Evolutionary conservation across 2,329 filamentous ascomycete species (phyloP).

Genomic region (Rhinocladiella similis): DNA sequence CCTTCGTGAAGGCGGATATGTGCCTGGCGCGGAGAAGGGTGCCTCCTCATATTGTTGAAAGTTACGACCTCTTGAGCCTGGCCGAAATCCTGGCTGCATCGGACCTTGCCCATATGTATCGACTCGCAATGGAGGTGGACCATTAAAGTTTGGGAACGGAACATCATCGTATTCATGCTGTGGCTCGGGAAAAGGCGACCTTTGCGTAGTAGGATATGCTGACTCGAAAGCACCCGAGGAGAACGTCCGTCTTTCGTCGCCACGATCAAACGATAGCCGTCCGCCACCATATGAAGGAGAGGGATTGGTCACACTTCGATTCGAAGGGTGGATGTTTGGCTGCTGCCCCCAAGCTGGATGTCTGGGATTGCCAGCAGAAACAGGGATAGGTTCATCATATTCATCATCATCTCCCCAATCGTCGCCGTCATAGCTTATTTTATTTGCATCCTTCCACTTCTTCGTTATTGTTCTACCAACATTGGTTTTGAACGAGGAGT

Average conservation of each 20-base stretch:
- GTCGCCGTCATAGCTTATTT: slow-evolving; percentile 84
- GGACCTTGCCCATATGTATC: slow-evolving; percentile 22
- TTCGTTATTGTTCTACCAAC: slow-evolving; percentile 86
- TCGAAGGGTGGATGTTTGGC: slow-evolving; percentile 10
- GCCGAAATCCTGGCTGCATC: slow-evolving; percentile 22
- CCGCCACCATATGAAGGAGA: slow-evolving; percentile 27
- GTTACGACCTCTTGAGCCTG: slow-evolving; percentile 27
- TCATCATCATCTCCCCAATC: slow-evolving; percentile 80
- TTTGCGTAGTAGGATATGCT: slow-evolving; percentile 24
- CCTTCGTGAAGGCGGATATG: slow-evolving; percentile 16
- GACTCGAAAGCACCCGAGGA: slow-evolving; percentile 23
- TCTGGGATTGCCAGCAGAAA: slow-evolving; percentile 27
- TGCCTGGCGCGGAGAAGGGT: slow-evolving; percentile 17
- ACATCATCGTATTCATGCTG: slow-evolving; percentile 19
- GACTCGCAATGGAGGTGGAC: slow-evolving; percentile 19
- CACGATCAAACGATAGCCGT: slow-evolving; percentile 28
- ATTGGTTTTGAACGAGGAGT: slow-evolving; percentile 73
- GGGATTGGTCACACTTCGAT: slow-evolving; percentile 42
- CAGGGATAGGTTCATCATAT: slow-evolving; percentile 46
- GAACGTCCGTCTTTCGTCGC: slow-evolving; percentile 26
- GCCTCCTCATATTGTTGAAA: slow-evolving; percentile 16
- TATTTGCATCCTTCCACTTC: slow-evolving; percentile 92
- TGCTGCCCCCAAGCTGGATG: slow-evolving; percentile 19
- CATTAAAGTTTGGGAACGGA: slow-evolving; percentile 8
- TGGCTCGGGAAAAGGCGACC: slow-evolving; percentile 24